Base-by-base conservation (phyloP, 2,329 filamentous ascomycete species). In the Grosmannia clavigera region DNA sequence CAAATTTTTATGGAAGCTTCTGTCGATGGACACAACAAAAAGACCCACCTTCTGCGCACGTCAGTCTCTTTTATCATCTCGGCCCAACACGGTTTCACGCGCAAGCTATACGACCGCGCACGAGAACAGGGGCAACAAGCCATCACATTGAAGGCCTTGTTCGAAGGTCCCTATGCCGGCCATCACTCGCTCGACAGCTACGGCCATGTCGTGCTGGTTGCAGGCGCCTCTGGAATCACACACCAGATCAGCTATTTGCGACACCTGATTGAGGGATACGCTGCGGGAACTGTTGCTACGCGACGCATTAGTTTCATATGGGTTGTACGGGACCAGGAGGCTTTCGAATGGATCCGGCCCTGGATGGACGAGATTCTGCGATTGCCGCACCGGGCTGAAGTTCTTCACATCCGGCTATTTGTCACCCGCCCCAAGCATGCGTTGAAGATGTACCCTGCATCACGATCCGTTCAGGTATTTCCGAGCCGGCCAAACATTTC, bases 201-300 rank as follows among this genome's bases (percentile, higher is more conserved):
- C 72, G 92, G 94, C 48, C 94, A 95, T 52, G 85, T 86, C 53
- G 82, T 99, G 64, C 85, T 99, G 60, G 91, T 96, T 69, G 92
- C 92, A 14, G 92, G 91, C 60, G 90, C 92, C 61, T 91, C 94
- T 5, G 94, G 94, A 63, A 97, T 99, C 73, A 96, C 92, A 1
- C 92, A 97, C 71, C 91, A 95, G 70, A 83, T 97, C 35, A 89
- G 91, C 40, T 95, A 95, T 71, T 81, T 96, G 10, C 86, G 85
- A 60, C 86, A 94, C 58, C 77, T 92, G 5, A 80, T 92, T 61
- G 75, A 84, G 59, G 87, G 87, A 4, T 87, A 81, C 71, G 82
- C 83, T 59, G 76, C 82, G 0, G 82, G 84, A 61, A 91, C 85
- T 1, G 84, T 91, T 46, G 91, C 92, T 5, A 90, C 90, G 3